Base-by-base conservation (phyloP, 768 basidiomycete genomes). In the Phlebiopsis gigantea region DNA sequence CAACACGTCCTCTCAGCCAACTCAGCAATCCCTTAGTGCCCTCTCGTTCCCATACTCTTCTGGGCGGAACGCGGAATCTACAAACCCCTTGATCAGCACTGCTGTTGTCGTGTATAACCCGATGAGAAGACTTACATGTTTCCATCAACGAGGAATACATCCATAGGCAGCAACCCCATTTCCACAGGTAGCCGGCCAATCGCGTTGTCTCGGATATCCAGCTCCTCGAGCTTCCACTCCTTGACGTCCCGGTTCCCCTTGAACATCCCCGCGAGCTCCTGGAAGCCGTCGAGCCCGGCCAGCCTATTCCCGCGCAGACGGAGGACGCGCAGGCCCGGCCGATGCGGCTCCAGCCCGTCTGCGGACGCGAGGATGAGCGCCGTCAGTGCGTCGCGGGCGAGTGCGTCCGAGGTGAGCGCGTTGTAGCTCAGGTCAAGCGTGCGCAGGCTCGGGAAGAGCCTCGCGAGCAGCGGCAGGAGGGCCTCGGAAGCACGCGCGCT, bases 1-100 rank as follows among this genome's bases (percentile, higher is more conserved):
- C 87, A 46, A 91, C 78, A 59, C 90, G 77, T 17, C 86, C 87
- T 52, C 86, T 77, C 64, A 93, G 68, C 90, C 90, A 93, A 57
- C 79, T 84, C 72, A 91, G 64, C 53, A 92, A 64, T 1, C 90
- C 90, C 62, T 88, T 90, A 19, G 89, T 91, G 1, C 90, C 90
- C 65, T 93, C 90, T 46, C 89, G 76, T 67, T 93, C 91, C 90
- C 90, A 93, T 9, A 93, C 84, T 21, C 85, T 77, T 59, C 90
- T 76, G 57, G 85, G 82, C 0, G 90, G 90, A 19, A 90, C 83
- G 26, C 90, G 85, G 75, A 93, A 93, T 14, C 89, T 91, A 50
- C 43, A 3, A 56, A 29, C 41, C 6, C 25, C 6, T 24, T 8
- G 25, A 14, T 48, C 10, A 48, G 46, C 28, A 44, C 43, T 4